Conservation (phyloP, 768 basidiomycete genomes). For the Hericium erinaceus region DNA sequence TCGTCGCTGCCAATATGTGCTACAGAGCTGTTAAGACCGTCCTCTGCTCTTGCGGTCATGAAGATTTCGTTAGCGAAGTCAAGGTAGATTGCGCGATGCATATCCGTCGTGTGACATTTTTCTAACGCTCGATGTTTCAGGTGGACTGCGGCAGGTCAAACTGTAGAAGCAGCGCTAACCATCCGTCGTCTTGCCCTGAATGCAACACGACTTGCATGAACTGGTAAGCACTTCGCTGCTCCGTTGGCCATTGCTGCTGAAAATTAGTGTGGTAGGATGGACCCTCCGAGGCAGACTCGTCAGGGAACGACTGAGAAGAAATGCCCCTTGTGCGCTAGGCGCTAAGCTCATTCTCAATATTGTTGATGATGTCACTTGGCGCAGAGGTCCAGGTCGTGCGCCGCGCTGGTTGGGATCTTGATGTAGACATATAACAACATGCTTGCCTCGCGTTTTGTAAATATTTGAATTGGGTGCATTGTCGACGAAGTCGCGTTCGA, state of each 20-base stretch:
- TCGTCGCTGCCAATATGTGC: conserved; percentile 5
- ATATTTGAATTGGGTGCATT: too few species aligned
- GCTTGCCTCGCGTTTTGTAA: too few species aligned
- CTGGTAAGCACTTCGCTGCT: background rate
- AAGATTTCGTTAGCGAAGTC: conserved; percentile 1
- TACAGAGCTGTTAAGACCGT: background rate
- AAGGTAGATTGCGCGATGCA: background rate
- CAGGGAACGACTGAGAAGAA: background rate
- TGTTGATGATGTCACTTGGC: background rate
- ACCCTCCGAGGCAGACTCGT: background rate
- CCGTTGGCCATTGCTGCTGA: background rate
- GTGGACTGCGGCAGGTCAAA: conserved; percentile 1
- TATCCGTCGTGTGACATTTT: background rate
- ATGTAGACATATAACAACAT: too few species aligned
- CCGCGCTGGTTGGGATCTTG: background rate
- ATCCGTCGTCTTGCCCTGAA: background rate
- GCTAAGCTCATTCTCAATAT: background rate
- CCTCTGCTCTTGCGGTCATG: conserved; percentile 6
- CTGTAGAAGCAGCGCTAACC: conserved; percentile 6
- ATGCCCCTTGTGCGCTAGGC: conserved; percentile 1
- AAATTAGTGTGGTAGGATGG: conserved; percentile 2
- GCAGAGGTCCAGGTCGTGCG: background rate
- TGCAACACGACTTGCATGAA: background rate
- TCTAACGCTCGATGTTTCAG: background rate
- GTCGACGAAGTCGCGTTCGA: too few species aligned